Evolutionary conservation across 1,139 yeast species (phyloP).

Genomic region (Kazachstania sp.): DNA sequence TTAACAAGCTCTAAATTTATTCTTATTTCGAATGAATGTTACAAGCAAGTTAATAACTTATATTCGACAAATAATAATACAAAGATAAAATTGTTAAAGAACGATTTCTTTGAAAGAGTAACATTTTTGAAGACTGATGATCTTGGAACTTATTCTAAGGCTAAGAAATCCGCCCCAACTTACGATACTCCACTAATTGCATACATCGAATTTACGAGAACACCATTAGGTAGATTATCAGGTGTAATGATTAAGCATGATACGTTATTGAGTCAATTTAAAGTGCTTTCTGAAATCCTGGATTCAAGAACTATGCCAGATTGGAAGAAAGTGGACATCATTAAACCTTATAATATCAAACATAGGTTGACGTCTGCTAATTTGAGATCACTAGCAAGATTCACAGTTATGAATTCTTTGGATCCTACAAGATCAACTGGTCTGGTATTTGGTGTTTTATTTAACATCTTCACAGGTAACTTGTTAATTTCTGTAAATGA

Average conservation of each 20-base stretch:
- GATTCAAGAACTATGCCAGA: slow-evolving; percentile 46
- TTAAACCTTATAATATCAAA: slow-evolving; percentile 33
- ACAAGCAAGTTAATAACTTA: slow-evolving; percentile 58
- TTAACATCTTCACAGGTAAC: slow-evolving; percentile 81
- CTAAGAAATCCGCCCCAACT: slow-evolving; percentile 57
- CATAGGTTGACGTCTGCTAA: slow-evolving; percentile 5
- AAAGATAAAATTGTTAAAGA: slow-evolving; percentile 45
- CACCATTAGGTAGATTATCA: slow-evolving; percentile 83
- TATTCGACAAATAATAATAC: slow-evolving; percentile 34
- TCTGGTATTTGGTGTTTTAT: slow-evolving; percentile 67
- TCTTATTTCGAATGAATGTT: slow-evolving; percentile 70
- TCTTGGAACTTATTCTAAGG: slow-evolving; percentile 60
- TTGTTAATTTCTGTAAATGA: slow-evolving; percentile 74
- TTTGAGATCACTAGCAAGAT: slow-evolving; percentile 16
- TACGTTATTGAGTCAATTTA: slow-evolving; percentile 84
- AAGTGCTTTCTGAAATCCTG: slow-evolving; percentile 58
- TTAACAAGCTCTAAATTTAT: slow-evolving; percentile 72
- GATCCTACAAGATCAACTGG: slow-evolving; percentile 89
- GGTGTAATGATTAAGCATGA: slow-evolving; percentile 92
- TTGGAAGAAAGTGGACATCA: slow-evolving; percentile 30
- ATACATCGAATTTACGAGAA: slow-evolving; percentile 84
- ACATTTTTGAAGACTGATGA: slow-evolving; percentile 84
- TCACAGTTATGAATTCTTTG: slow-evolving; percentile 57
- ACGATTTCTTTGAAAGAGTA: slow-evolving; percentile 35
- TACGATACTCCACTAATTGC: slow-evolving; percentile 72